Evolutionary conservation across 148 eudicot genomes (phyloP).

Genomic region (Silene uniflora): DNA sequence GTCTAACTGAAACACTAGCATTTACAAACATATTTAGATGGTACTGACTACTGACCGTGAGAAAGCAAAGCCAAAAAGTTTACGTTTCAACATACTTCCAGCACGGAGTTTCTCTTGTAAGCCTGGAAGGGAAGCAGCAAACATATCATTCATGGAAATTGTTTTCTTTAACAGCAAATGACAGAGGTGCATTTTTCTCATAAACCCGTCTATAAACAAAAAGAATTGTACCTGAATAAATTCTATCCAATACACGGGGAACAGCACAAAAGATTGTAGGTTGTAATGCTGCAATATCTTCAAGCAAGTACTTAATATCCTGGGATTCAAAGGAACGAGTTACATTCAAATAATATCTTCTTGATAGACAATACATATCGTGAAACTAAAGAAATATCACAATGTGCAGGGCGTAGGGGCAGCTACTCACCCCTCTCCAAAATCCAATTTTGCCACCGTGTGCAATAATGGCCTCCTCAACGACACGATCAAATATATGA

Average conservation of each 20-base stretch:
- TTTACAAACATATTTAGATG: background rate
- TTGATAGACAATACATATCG: conserved; percentile 26
- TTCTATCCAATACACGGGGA: conserved; percentile 92
- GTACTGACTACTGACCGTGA: conserved; percentile 46
- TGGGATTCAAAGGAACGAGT: conserved; percentile 31
- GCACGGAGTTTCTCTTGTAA: conserved; percentile 74
- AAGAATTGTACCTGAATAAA: conserved; percentile 54
- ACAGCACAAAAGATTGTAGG: conserved; percentile 95
- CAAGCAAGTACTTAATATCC: conserved; percentile 84
- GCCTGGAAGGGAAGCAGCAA: conserved; percentile 41
- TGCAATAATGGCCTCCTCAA: conserved; percentile 76
- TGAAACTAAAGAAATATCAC: conserved; percentile 11
- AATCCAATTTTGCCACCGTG: conserved; percentile 89
- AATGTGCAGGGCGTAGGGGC: conserved; percentile 11
- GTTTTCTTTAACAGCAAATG: background rate
- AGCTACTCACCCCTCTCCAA: conserved; percentile 89
- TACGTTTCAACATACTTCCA: conserved; percentile 62
- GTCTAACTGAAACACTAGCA: background rate
- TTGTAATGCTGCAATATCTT: conserved; percentile 76
- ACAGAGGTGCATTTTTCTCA: background rate
- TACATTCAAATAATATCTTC: background rate
- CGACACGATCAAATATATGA: conserved; percentile 91
- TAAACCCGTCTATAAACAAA: background rate
- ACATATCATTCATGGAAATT: background rate
- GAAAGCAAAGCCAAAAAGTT: conserved; percentile 64